phyloP scores from a whole-genome alignment of 352 stramenopile genomes.

The Globisporangium splendens region DNA sequence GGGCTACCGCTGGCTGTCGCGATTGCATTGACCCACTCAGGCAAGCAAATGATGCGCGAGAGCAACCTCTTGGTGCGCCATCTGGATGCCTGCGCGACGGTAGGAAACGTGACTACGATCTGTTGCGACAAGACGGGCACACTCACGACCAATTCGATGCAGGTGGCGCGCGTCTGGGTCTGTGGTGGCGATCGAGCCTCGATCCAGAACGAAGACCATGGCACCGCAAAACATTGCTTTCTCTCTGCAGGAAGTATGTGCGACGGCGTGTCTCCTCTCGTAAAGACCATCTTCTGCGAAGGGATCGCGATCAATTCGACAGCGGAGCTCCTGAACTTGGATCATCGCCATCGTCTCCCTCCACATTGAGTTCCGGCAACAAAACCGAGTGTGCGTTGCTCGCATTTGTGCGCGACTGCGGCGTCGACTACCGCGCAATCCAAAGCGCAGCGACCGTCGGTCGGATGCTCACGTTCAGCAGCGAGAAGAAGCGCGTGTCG shows the following conservation, averaged over 20 bases:
- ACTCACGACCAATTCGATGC: conserved; percentile 96
- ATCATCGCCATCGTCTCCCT: too few species aligned
- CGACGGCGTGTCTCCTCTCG: background rate
- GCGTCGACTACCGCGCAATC: conserved; percentile 31
- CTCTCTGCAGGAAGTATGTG: too few species aligned
- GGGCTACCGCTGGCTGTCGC: conserved; percentile 88
- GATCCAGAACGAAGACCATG: too few species aligned
- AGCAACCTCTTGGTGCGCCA: conserved; percentile 94
- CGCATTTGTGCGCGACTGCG: conserved; percentile 22
- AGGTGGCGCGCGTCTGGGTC: conserved; percentile 79
- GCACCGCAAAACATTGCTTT: too few species aligned
- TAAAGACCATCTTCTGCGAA: conserved; percentile 42
- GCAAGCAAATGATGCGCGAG: conserved; percentile 94
- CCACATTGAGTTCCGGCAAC: conserved; percentile 37
- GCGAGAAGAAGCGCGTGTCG: conserved; percentile 93
- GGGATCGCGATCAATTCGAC: conserved; percentile 86
- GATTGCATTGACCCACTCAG: conserved; percentile 87
- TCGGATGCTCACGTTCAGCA: conserved; percentile 86
- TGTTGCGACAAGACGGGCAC: conserved; percentile 96
- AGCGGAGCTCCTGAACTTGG: conserved; percentile 61
- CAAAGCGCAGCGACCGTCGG: conserved; percentile 16
- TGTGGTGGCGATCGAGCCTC: background rate
- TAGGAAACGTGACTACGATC: conserved; percentile 96
- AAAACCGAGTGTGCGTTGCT: conserved; percentile 52
- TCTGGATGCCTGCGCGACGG: conserved; percentile 95